Evolutionary conservation across 495 filamentous ascomycete genomes (phyloP), one percentile per base, ranked within the genome.

Genomic region (Rostrohypoxylon terebratum): DNA sequence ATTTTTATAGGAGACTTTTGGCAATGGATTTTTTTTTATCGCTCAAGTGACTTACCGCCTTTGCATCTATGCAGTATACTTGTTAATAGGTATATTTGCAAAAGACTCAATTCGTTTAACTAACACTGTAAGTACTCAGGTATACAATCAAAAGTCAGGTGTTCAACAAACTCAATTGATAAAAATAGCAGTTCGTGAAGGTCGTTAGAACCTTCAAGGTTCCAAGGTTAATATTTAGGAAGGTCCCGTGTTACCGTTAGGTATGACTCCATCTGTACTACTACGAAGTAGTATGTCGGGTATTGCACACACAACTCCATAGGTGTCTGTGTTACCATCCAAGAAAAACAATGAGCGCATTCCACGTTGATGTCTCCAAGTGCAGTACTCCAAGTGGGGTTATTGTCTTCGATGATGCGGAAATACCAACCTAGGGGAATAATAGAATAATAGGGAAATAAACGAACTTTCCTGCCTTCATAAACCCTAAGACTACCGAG

Each of bases 21-120:
- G 59, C 59, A 44, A 40, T 47, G 16, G 28, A 36, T 54, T 65
- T 68, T 65, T 68, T 68, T 73, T 68, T 63, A 66, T 72, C 51
- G 69, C 69, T 66, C 69, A 72, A 58, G 48, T 71, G 45, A 47
- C 38, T 33, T 53, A 40, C 28, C 38, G 48, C 10, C 38, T 45
- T 65, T 66, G 62, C 63, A 66, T 33, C 51, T 67, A 67, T 59
- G 53, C 55, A 34, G 33, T 44, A 59, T 28, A 28, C 28, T 5
- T 28, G 6, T 60, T 44, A n/a, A n/a, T n/a, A 34, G 44, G 53
- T 13, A 51, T 40, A 44, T 51, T 23, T 59, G 20, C 47, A 54
- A 59, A 59, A 59, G 55, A 40, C 34, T 42, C 34, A 42, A 40
- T 20, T 42, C 18, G 25, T 36, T 42, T 36, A 40, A 40, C 54